Percentiles rank a stretch among this genome's conserved stretches.
These are phyloP conservation scores for Pachyrhizus erosus DNA, from an alignment of 306 rosid genomes.

Conservation along the genomic window DNA sequence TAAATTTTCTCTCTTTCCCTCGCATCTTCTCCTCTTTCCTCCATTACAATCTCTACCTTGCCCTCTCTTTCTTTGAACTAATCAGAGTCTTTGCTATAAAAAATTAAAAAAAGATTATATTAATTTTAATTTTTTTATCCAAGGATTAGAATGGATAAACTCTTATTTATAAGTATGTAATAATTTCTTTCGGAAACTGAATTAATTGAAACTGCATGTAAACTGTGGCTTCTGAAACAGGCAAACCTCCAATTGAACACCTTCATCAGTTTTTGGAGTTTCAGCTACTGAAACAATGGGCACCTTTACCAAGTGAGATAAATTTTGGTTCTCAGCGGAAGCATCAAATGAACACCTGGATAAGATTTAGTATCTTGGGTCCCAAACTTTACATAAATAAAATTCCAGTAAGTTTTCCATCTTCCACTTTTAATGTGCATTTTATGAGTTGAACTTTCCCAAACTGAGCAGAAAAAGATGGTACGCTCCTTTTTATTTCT, in stretches of 20 bases:
- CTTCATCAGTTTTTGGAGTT: constrained; percentile 80
- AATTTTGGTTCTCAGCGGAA: constrained; percentile 72
- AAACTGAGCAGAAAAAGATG: neutral
- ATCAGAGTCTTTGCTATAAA: too few species aligned
- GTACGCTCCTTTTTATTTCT: neutral
- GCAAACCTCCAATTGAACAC: constrained; percentile 71
- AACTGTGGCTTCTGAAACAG: constrained; percentile 48
- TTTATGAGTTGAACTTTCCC: constrained; percentile 1
- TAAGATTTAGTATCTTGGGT: constrained; percentile 70
- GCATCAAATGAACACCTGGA: constrained; percentile 56
- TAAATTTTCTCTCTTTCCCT: too few species aligned
- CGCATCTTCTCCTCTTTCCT: too few species aligned
- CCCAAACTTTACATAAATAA: constrained; percentile 76
- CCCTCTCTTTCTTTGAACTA: too few species aligned
- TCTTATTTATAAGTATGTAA: neutral
- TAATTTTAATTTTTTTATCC: too few species aligned
- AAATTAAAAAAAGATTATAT: too few species aligned
- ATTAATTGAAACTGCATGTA: constrained; percentile 8
- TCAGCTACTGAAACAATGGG: constrained; percentile 82
- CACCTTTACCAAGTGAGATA: constrained; percentile 68
- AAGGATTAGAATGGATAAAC: neutral
- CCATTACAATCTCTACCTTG: too few species aligned
- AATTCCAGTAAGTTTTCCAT: constrained; percentile 51
- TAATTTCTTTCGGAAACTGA: constrained; percentile 14
- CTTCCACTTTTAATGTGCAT: constrained; percentile 1